Percentiles rank a stretch among this genome's conserved stretches.
Evolutionary conservation across 768 basidiomycete species (phyloP).

Genomic region (Gelatoporia subvermispora): DNA sequence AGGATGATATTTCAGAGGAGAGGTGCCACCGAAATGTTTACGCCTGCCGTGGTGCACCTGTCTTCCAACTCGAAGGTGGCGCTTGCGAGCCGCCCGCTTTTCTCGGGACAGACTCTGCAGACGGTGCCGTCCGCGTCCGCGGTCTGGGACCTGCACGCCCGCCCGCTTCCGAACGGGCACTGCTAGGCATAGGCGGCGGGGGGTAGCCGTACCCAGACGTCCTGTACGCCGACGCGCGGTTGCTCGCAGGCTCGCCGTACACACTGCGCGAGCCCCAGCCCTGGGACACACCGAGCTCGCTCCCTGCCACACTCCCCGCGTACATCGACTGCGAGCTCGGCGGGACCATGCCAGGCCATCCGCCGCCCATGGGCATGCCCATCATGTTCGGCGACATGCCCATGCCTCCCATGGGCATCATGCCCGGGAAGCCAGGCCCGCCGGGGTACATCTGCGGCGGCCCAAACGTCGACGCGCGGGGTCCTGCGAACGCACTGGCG

Average conservation of each 20-base stretch:
- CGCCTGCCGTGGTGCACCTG: slow-evolving; percentile 7
- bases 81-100: slow-evolving; percentile 11
- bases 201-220: slow-evolving; percentile 8
- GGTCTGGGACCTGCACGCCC: slow-evolving; percentile 17
- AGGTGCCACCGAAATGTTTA: not conserved
- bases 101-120: slow-evolving; percentile 14
- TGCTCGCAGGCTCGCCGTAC: slow-evolving; percentile 52
- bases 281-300: slow-evolving; percentile 29
- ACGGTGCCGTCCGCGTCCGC: slow-evolving; percentile 28
- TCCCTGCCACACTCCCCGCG: slow-evolving; percentile 60
- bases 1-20: no score
- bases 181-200: slow-evolving; percentile 1
- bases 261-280: slow-evolving; percentile 57
- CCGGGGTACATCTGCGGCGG: slow-evolving; percentile 20
- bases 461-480: slow-evolving; percentile 25
- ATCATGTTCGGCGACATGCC: slow-evolving; percentile 16
- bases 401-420: slow-evolving; percentile 38
- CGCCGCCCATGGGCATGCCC: slow-evolving; percentile 23
- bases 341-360: slow-evolving; percentile 38
- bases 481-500: slow-evolving; percentile 25
- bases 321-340: slow-evolving; percentile 50
- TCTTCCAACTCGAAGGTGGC: slow-evolving; percentile 32
- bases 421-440: not conserved
- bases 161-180: slow-evolving; percentile 9
- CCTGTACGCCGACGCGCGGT: slow-evolving; percentile 22